These are phyloP conservation scores for Oryza punctata DNA, from an alignment of 176 grass and related monocot species.

Conservation along the genomic window DNA sequence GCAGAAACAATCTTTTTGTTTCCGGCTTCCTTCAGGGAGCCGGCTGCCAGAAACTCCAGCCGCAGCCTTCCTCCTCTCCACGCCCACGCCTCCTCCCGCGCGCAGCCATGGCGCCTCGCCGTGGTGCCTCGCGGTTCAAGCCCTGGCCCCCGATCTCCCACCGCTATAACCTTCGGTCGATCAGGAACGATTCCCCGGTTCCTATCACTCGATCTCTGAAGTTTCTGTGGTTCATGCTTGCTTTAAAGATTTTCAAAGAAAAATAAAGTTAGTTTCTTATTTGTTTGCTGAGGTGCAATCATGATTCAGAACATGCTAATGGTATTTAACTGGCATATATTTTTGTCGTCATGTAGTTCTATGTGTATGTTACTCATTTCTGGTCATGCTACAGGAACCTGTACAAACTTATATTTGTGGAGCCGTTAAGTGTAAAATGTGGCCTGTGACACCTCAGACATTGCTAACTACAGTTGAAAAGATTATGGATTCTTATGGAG, in stretches of 20 bases:
- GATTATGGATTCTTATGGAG: conserved; percentile 67
- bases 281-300: conserved; percentile 3
- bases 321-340: background rate
- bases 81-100: too few relatives aligned
- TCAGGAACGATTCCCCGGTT: too few relatives aligned
- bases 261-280: conserved; percentile 28
- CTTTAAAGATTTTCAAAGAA: background rate
- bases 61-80: too few relatives aligned
- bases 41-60: too few relatives aligned
- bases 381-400: conserved; percentile 35
- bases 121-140: too few relatives aligned
- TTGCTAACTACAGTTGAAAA: conserved; percentile 55
- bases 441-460: conserved; percentile 61
- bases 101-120: too few relatives aligned
- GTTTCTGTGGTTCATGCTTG: conserved; percentile 13
- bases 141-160: too few relatives aligned
- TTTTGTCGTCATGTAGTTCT: background rate
- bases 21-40: too few relatives aligned
- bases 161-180: too few relatives aligned
- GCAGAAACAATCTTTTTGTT: too few relatives aligned
- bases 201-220: too few relatives aligned
- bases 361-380: conserved; percentile 4
- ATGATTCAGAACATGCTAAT: conserved; percentile 8
- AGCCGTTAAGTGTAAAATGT: conserved; percentile 50
- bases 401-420: conserved; percentile 60